These are phyloP conservation scores for Penicilliopsis zonata DNA, from an alignment of 495 filamentous ascomycete species.

Conservation along the genomic window DNA sequence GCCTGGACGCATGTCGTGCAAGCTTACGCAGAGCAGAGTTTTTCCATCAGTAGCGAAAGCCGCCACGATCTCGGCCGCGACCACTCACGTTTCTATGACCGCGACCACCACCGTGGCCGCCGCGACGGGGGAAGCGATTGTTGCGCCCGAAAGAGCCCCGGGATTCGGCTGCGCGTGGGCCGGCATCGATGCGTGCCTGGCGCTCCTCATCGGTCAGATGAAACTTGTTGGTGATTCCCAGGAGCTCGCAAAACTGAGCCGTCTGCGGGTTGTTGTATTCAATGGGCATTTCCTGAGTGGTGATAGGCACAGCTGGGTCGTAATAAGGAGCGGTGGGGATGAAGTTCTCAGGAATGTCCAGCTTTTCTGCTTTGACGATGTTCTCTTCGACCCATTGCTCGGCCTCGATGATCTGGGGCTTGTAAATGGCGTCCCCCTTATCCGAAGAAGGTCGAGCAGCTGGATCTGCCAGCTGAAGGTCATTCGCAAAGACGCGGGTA, in stretches of 20 bases:
- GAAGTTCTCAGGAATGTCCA: slow-evolving; percentile 68
- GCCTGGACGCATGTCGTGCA: no score
- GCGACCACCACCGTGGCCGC: slow-evolving; percentile 7
- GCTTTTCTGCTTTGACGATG: slow-evolving; percentile 42
- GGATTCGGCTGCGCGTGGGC: slow-evolving; percentile 15
- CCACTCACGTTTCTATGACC: slow-evolving; percentile 9
- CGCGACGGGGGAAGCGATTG: slow-evolving; percentile 8
- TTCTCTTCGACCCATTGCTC: slow-evolving; percentile 68
- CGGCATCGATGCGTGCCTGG: slow-evolving; percentile 28
- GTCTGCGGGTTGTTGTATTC: slow-evolving; percentile 85
- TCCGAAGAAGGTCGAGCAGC: slow-evolving; percentile 32
- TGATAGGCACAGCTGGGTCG: slow-evolving; percentile 25
- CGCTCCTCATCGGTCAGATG: slow-evolving; percentile 57
- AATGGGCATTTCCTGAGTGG: slow-evolving; percentile 37
- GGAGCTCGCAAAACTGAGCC: slow-evolving; percentile 56
- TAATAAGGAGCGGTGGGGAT: slow-evolving; percentile 60
- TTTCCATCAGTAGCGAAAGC: no score
- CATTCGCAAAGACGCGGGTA: slow-evolving; percentile 60
- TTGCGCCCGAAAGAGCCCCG: slow-evolving; percentile 6
- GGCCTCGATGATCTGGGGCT: slow-evolving; percentile 46
- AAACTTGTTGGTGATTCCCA: slow-evolving; percentile 71
- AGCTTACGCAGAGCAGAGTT: no score
- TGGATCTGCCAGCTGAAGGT: slow-evolving; percentile 47
- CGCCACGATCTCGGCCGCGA: slow-evolving; percentile 10
- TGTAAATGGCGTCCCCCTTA: slow-evolving; percentile 54